Evolutionary conservation across 805 yeast species (phyloP).

Genomic region (Cyberlindnera lachancei): DNA sequence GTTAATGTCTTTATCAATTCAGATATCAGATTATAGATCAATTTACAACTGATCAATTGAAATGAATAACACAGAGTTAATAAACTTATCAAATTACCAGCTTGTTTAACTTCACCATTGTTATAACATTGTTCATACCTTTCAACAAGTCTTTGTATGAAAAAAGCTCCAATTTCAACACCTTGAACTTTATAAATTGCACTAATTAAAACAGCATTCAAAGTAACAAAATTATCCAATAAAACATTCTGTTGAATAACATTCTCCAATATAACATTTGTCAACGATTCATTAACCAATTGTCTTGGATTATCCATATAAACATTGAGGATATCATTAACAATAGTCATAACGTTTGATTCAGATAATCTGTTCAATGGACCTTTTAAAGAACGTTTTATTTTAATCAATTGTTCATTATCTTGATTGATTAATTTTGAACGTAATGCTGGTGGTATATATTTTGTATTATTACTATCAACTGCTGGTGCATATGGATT

Average conservation of each 20-base stretch:
- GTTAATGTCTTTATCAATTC: slow-evolving; percentile 38
- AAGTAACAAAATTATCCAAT: slow-evolving; percentile 69
- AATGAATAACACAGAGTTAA: slow-evolving; percentile 72
- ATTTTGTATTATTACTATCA: slow-evolving; percentile 30
- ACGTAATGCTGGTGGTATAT: slow-evolving; percentile 86
- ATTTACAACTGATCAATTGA: slow-evolving; percentile 63
- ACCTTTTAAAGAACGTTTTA: slow-evolving; percentile 68
- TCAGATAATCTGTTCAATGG: slow-evolving; percentile 86
- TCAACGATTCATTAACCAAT: slow-evolving; percentile 63
- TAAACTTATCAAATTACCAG: slow-evolving; percentile 63
- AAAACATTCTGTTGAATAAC: slow-evolving; percentile 57
- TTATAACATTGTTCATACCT: slow-evolving; percentile 41
- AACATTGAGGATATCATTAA: slow-evolving; percentile 56
- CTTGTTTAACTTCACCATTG: slow-evolving; percentile 38
- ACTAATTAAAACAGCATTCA: slow-evolving; percentile 70
- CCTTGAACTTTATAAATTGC: slow-evolving; percentile 78
- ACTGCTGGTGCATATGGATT: slow-evolving; percentile 72
- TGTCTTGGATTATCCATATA: slow-evolving; percentile 69
- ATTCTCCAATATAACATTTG: slow-evolving; percentile 56
- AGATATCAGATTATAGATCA: slow-evolving; percentile 71
- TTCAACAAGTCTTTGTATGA: slow-evolving; percentile 76
- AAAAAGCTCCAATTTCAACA: slow-evolving; percentile 81
- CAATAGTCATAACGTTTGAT: slow-evolving; percentile 65
- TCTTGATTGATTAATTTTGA: slow-evolving; percentile 34
- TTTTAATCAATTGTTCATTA: slow-evolving; percentile 38